These are phyloP conservation scores for Microcyclospora tardicrescens DNA, from an alignment of 2,329 filamentous ascomycete genomes.

Conservation along the genomic window DNA sequence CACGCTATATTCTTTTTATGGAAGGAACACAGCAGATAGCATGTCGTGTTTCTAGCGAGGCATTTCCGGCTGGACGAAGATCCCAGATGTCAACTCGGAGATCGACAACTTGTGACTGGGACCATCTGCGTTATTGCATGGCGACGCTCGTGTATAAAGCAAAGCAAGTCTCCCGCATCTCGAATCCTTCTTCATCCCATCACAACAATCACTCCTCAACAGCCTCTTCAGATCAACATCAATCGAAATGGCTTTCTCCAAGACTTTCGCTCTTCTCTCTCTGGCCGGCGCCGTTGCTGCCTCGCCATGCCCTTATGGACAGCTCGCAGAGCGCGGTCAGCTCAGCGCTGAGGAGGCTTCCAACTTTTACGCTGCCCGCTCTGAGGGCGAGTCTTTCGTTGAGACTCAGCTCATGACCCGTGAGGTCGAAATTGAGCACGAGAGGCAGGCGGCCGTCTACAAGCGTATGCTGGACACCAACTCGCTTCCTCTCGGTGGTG, in stretches of 20 bases:
- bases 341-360: constrained; percentile 8
- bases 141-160: no score
- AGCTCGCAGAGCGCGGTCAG: constrained; percentile 9
- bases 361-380: constrained; percentile 10
- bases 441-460: constrained; percentile 9
- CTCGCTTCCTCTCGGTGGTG: constrained; percentile 7
- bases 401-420: constrained; percentile 3
- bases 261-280: constrained; percentile 1
- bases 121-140: no score
- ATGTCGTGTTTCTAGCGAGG: no score
- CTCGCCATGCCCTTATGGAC: constrained; percentile 11
- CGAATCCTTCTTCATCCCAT: no score
- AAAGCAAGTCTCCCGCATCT: no score
- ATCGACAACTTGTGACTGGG: no score
- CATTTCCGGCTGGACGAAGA: no score
- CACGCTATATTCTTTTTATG: no score
- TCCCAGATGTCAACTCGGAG: no score
- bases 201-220: no score
- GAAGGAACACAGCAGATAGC: no score
- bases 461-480: constrained; percentile 5
- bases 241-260: not conserved
- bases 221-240: no score
- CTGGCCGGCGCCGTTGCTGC: constrained; percentile 2
- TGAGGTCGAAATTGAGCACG: constrained; percentile 8
- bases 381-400: constrained; percentile 7